These are phyloP conservation scores for Rhizomucor miehei DNA, from an alignment of 371 early-diverging fungal genomes.

Conservation along the genomic window DNA sequence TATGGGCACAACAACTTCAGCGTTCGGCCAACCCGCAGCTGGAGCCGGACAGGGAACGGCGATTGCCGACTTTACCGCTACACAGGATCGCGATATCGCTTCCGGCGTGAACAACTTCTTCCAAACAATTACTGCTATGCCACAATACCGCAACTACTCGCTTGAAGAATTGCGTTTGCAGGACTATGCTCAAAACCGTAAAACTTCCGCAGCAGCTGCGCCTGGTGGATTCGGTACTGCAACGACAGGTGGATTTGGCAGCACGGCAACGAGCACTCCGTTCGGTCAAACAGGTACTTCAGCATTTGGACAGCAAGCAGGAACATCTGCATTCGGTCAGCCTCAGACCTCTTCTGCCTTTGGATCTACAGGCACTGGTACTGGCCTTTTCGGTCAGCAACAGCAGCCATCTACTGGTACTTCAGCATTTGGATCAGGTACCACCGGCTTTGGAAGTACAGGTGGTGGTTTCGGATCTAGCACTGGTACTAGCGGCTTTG, in stretches of 20 bases:
- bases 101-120: constrained; percentile 62
- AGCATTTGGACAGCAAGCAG: constrained; percentile 51
- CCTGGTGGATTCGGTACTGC: constrained; percentile 34
- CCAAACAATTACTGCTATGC: constrained; percentile 88
- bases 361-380: constrained; percentile 7
- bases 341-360: constrained; percentile 29
- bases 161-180: constrained; percentile 90
- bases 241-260: constrained; percentile 43
- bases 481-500: constrained; percentile 28
- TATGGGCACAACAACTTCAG: constrained; percentile 19
- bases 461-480: constrained; percentile 20
- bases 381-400: constrained; percentile 9
- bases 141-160: constrained; percentile 80
- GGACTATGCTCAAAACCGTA: constrained; percentile 87
- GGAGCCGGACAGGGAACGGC: constrained; percentile 74
- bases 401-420: background rate
- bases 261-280: constrained; percentile 20
- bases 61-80: constrained; percentile 67
- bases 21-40: constrained; percentile 50
- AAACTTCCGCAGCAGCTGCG: constrained; percentile 47
- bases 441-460: constrained; percentile 27
- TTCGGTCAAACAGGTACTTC: constrained; percentile 31
- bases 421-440: background rate
- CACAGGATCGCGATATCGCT: constrained; percentile 63
- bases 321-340: constrained; percentile 29